Conservation (phyloP, 768 basidiomycete genomes). For the Pleurotus giganteus region DNA sequence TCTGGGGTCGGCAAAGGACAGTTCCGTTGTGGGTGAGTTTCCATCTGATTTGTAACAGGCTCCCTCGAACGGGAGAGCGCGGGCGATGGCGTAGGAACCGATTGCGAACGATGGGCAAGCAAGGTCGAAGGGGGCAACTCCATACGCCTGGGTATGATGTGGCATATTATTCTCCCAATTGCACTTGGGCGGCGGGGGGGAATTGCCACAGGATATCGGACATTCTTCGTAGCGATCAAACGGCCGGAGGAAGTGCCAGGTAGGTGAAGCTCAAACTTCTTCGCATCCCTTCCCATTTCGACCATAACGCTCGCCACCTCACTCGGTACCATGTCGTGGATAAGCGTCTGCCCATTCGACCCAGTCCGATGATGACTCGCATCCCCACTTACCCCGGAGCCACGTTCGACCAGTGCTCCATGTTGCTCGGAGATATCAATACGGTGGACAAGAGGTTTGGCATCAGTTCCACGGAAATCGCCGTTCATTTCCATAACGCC, state of each 20-base stretch:
- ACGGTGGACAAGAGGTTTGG: background rate
- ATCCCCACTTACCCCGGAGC: background rate
- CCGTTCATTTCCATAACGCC: slow-evolving; percentile 3
- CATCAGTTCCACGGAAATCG: slow-evolving; percentile 1
- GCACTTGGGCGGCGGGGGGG: background rate
- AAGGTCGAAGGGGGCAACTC: background rate
- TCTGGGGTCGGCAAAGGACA: slow-evolving; percentile 4
- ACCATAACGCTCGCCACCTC: background rate
- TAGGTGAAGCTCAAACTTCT: background rate
- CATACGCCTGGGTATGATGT: background rate
- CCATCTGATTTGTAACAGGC: background rate
- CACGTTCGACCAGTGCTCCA: background rate
- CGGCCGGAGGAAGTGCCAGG: background rate
- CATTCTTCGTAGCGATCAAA: background rate
- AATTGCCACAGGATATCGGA: no score
- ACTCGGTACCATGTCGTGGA: background rate
- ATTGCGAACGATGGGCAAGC: background rate
- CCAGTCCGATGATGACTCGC: background rate
- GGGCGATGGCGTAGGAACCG: background rate
- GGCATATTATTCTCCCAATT: background rate
- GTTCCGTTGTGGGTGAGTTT: background rate
- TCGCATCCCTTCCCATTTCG: background rate
- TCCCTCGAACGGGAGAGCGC: background rate
- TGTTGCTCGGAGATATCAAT: slow-evolving; percentile 4
- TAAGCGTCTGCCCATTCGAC: background rate